Evolutionary conservation across 306 rosid genomes (phyloP).

Genomic region (Cicer bijugum): DNA sequence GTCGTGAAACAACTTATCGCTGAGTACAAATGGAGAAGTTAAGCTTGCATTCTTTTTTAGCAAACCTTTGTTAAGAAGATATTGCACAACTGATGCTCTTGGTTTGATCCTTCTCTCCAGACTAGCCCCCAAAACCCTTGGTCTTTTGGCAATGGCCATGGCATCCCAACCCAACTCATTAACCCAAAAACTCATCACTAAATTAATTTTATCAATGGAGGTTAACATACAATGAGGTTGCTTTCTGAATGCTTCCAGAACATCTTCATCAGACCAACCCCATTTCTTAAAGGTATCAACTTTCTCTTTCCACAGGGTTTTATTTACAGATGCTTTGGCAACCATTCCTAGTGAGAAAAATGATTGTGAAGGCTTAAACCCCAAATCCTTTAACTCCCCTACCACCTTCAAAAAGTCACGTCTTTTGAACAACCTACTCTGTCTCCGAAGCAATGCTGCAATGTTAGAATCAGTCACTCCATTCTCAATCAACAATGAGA

Average conservation of each 20-base stretch:
- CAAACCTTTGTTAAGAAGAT: constrained; percentile 49
- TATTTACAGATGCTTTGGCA: constrained; percentile 6
- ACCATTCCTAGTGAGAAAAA: constrained; percentile 39
- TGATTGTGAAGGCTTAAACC: constrained; percentile 43
- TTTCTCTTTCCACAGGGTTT: constrained; percentile 50
- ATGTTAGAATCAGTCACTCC: neutral
- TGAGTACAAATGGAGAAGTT: neutral
- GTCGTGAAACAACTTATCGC: constrained; percentile 23
- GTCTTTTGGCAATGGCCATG: neutral
- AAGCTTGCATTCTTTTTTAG: constrained; percentile 24
- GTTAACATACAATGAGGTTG: constrained; percentile 42
- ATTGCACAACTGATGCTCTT: constrained; percentile 41
- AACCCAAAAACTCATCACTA: constrained; percentile 50
- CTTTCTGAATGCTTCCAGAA: constrained; percentile 42
- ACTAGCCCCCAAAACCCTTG: constrained; percentile 14
- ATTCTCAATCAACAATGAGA: constrained; percentile 5
- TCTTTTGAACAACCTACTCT: neutral
- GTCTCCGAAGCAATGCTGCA: neutral
- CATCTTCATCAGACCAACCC: constrained; percentile 60
- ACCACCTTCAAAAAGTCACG: neutral
- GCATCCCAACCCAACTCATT: constrained; percentile 50
- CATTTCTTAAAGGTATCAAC: constrained; percentile 47
- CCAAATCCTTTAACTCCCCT: constrained; percentile 41
- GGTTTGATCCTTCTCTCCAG: constrained; percentile 54
- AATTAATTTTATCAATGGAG: constrained; percentile 48